A percentile compares a stretch with the other conserved stretches of the same genome.
Conservation (phyloP, 441 rosid species). For the Syzygium malaccense region DNA sequence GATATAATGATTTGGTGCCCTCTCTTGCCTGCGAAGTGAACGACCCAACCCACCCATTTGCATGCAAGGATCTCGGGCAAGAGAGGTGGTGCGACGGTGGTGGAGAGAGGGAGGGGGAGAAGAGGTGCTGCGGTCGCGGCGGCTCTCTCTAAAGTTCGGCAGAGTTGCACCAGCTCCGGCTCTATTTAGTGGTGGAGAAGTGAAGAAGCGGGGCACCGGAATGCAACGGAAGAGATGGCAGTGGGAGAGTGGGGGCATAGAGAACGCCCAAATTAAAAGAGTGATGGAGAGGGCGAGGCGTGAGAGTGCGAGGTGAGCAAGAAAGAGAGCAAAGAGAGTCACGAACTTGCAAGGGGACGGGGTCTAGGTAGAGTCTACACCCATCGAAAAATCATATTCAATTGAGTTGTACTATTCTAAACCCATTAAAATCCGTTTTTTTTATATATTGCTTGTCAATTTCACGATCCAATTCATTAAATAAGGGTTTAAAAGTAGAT, state of each 20-base stretch:
- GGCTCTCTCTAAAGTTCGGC: background rate
- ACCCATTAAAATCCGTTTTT: background rate
- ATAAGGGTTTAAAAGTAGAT: background rate
- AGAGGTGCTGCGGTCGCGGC: background rate
- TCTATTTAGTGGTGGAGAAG: background rate
- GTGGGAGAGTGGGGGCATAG: background rate
- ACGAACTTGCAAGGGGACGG: background rate
- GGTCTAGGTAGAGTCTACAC: background rate
- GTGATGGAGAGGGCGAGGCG: accelerated
- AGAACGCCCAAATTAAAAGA: background rate
- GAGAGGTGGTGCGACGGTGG: background rate
- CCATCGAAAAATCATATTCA: background rate
- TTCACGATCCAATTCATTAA: background rate
- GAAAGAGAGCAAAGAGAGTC: background rate
- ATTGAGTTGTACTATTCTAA: background rate
- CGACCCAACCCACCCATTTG: background rate
- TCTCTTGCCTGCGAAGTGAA: background rate
- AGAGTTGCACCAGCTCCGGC: background rate
- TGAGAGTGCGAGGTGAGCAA: background rate
- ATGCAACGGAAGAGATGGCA: background rate
- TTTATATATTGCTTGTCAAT: background rate
- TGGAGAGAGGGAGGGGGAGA: background rate
- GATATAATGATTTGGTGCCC: background rate
- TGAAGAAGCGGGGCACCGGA: background rate
- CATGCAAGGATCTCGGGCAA: background rate